Evolutionary conservation across 2,329 filamentous ascomycete genomes (phyloP), one percentile per base, ranked within the genome.

Genomic region (Geosmithia flava): DNA sequence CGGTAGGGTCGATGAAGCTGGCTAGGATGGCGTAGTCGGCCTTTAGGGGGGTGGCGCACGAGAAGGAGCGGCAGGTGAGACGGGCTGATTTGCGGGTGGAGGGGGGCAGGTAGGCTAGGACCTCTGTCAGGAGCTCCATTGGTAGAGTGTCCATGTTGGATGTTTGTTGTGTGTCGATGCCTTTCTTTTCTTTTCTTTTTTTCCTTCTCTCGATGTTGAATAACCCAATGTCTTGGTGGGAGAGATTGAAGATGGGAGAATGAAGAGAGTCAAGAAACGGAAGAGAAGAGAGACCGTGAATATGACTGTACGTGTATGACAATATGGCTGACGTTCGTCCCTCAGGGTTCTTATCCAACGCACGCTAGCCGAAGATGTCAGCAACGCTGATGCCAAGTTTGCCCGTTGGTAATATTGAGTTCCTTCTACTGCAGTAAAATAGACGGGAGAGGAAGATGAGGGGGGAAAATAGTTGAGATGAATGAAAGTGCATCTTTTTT

Each of bases 61-160:
- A 62, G 58, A 65, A 63, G 19, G 53, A 50, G 19, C 57, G 60
- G 20, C 55, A 64, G 8, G 61, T 59, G 42, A 63, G 61, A 19
- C 62, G 62, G 40, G 56, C 56, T 20, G 54, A 48, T 46, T 58
- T 57, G 47, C 50, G 48, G 39, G 47, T 48, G 7, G 54, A 50
- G 3, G 52, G 46, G 20, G 56, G 54, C 19, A 64, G 53, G 48
- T 60, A 48, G 39, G 44, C 20, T 20, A 61, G 55, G 47, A 65
- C 61, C 27, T 58, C 53, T 44, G 51, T 42, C 49, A 65, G 45
- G 46, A 65, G 49, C 47, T 65, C 61, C 15, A 55, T 40, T 13
- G 63, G 62, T 16, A 65, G 58, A 1, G 52, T 54, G 48, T 60
- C 50, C 59, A 63, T 69, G 48, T 44, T 37, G 11, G 11, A 5